Percentiles rank a stretch among this genome's conserved stretches.
Evolutionary conservation across 805 yeast genomes (phyloP).

Genomic region (Nakazawaea anatomiae): DNA sequence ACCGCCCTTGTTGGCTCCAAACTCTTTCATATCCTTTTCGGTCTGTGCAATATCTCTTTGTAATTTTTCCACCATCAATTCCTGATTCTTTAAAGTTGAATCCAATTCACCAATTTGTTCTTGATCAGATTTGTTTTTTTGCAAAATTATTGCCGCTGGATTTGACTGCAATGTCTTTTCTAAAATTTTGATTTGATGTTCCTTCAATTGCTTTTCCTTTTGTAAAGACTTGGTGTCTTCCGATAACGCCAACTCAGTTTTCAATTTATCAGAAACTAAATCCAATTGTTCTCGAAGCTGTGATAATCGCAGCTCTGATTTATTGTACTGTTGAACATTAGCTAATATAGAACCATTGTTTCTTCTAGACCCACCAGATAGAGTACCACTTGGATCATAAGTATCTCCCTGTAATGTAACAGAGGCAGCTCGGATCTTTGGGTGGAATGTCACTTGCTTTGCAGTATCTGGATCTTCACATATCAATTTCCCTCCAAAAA

Average conservation of each 20-base stretch:
- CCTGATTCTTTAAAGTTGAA: slow-evolving; percentile 29
- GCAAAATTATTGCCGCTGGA: slow-evolving; percentile 49
- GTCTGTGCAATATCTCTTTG: slow-evolving; percentile 43
- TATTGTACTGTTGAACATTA: slow-evolving; percentile 62
- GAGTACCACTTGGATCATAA: slow-evolving; percentile 93
- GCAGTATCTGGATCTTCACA: slow-evolving; percentile 89
- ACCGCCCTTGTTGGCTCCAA: slow-evolving; percentile 69
- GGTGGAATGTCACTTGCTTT: slow-evolving; percentile 80
- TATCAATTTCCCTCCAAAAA: slow-evolving; percentile 85
- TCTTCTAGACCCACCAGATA: slow-evolving; percentile 90
- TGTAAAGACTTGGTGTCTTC: slow-evolving; percentile 49
- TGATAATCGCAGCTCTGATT: slow-evolving; percentile 30
- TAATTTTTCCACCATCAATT: slow-evolving; percentile 24
- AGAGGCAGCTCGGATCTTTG: slow-evolving; percentile 69
- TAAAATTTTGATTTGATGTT: slow-evolving; percentile 53
- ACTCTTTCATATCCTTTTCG: slow-evolving; percentile 78
- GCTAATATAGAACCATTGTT: slow-evolving; percentile 51
- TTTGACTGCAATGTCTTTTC: slow-evolving; percentile 50
- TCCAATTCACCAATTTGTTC: slow-evolving; percentile 40
- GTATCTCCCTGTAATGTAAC: slow-evolving; percentile 91
- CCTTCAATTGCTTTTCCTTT: slow-evolving; percentile 48
- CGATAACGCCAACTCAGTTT: slow-evolving; percentile 35
- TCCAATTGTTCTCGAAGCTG: slow-evolving; percentile 37
- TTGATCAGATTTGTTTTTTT: slow-evolving; percentile 39
- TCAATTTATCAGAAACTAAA: slow-evolving; percentile 32